Evolutionary conservation across 345 rosid species (phyloP).

Genomic region (Populus alba): DNA sequence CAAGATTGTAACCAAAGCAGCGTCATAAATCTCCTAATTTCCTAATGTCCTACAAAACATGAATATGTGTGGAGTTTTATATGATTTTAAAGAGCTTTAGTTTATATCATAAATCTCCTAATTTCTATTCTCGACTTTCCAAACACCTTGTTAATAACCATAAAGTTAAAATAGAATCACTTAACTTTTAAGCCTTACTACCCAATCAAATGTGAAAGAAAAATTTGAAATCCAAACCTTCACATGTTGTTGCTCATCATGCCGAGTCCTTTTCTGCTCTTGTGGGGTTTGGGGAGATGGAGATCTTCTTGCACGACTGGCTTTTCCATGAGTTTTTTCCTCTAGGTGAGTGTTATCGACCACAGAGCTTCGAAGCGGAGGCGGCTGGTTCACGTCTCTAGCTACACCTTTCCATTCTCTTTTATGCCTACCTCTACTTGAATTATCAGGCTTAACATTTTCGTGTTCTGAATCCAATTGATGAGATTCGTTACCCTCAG

Average conservation of each 20-base stretch:
- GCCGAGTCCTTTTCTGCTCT: slow-evolving; percentile 57
- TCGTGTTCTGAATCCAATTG: slow-evolving; percentile 45
- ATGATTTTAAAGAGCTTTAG: neutral
- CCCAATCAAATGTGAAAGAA: neutral
- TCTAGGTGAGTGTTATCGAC: slow-evolving; percentile 38
- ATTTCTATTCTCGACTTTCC: neutral
- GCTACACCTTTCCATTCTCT: slow-evolving; percentile 67
- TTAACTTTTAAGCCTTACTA: neutral
- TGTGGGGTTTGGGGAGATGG: slow-evolving; percentile 44
- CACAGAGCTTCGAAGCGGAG: slow-evolving; percentile 65
- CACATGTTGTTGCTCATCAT: slow-evolving; percentile 43
- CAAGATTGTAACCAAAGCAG: neutral
- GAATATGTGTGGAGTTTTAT: neutral
- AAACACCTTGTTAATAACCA: neutral
- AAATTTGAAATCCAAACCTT: slow-evolving; percentile 48
- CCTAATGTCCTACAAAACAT: neutral
- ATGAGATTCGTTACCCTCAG: slow-evolving; percentile 29
- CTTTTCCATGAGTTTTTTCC: slow-evolving; percentile 41
- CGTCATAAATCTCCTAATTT: neutral
- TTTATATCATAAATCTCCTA: neutral
- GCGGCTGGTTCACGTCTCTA: slow-evolving; percentile 51
- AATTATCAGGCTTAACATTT: slow-evolving; percentile 41
- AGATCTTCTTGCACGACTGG: slow-evolving; percentile 43
- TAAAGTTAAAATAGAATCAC: neutral
- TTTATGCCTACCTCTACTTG: slow-evolving; percentile 42